Evolutionary conservation across 1,284 basidiomycete genomes (phyloP), one percentile per base, ranked within the genome.

Genomic region (Austroboletus olivaceoglutinosus): DNA sequence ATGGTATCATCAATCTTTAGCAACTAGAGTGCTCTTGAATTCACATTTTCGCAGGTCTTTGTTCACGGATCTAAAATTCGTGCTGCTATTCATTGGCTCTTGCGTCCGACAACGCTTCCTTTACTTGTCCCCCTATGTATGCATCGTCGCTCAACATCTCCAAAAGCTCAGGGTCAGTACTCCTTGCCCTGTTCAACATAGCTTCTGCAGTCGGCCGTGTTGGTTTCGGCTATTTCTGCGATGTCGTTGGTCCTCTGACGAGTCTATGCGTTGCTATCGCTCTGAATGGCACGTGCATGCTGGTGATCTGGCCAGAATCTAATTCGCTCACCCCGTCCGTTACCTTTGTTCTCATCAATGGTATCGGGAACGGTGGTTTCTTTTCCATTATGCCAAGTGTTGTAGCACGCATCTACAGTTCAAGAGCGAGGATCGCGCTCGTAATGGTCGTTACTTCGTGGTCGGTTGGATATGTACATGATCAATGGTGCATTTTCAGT

Each of bases 101-200:
- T 64, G 58, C 13, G 51, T 71, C 38, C n/a, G n/a, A 67, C 62
- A 36, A 72, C 67, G 4, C 72, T 72, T 48, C 71, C 68, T 16
- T 52, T 69, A 22, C 67, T 73, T 41, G 67, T 72, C 16, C 64
- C 71, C 70, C 67, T 4, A 57, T 62, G 11, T 72, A 73, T 49
- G 68, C 69, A 30, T 53, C 55, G 0, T 68, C 70, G 3, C 56
- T 71, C 37, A 53, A 56, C 21, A 57, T 67, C 25, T 63, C 70
- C 7, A 34, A 52, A 10, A 57, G 55, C 46, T 34, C 62, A 22
- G 61, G 56, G 16, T 66, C 64, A 0, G 44, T 58, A 1, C 63
- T 69, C 34, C 61, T 71, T 19, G 66, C 61, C 4, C 44, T 63
- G 15, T 70, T 70, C 58, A 67, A 70, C 45, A 58, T 72, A 19